Conservation (phyloP, 805 yeast genomes). For the Kazachstania africana region DNA sequence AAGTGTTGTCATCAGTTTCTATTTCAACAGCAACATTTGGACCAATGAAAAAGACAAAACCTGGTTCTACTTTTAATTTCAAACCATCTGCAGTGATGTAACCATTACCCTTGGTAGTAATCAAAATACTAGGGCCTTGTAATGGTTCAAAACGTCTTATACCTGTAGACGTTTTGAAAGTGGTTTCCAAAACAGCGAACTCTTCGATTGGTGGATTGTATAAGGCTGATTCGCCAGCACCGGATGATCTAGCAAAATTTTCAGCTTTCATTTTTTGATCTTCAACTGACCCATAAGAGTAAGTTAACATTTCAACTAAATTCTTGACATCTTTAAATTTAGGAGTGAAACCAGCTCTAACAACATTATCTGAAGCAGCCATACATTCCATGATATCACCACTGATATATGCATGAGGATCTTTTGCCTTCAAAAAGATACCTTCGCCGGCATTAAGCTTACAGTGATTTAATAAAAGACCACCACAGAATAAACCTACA, state of each 20-base stretch:
- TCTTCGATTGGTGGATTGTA: constrained; percentile 97
- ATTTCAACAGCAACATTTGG: constrained; percentile 61
- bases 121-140: constrained; percentile 79
- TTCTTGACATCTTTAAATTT: constrained; percentile 92
- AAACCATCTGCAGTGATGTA: constrained; percentile 32
- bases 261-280: constrained; percentile 81
- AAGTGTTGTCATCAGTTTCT: constrained; percentile 36
- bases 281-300: constrained; percentile 76
- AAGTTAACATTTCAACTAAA: constrained; percentile 83
- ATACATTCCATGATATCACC: constrained; percentile 98
- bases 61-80: constrained; percentile 45
- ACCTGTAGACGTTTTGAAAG: constrained; percentile 37
- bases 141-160: constrained; percentile 47
- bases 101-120: constrained; percentile 77
- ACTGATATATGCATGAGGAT: constrained; percentile 93
- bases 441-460: constrained; percentile 81
- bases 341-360: constrained; percentile 98
- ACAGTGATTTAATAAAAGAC: constrained; percentile 84
- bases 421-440: constrained; percentile 90
- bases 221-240: constrained; percentile 54
- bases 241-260: constrained; percentile 38
- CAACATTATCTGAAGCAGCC: constrained; percentile 99
- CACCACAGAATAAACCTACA: constrained; percentile 92
- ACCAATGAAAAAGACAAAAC: constrained; percentile 76
- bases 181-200: constrained; percentile 83